Evolutionary conservation across 169 alveolate species (phyloP), one percentile per base, ranked within the genome.

Genomic region (Plasmodium billcollinsi): DNA sequence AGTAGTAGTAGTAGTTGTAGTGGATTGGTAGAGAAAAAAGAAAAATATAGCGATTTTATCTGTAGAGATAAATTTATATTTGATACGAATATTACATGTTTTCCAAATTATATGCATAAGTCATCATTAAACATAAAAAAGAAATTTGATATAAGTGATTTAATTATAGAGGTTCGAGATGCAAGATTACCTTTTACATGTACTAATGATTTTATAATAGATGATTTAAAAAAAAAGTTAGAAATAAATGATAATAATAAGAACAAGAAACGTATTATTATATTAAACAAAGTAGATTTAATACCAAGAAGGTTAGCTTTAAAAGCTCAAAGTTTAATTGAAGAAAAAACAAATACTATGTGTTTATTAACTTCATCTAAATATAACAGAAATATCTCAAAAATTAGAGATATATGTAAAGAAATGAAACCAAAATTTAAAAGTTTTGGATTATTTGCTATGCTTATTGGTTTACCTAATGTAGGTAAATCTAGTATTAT

Each of bases 401-500:
- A 83, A 83, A 83, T 83, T 54, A 50, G 91, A 49, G 91, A 83
- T 47, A 45, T 83, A 49, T 83, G 91, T 54, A 83, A 62, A 83
- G 85, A 83, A 24, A 83, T 83, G 33, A 83, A 83, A 49, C 91
- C 91, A 5, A 70, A 83, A 83, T 83, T 83, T 83, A 83, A 72
- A 50, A 70, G 85, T 39, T 73, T 83, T 9, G 91, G 91, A 20
- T 20, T 83, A 3, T 83, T 83, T 69, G 52, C 85, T 72, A 56
- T 83, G 49, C 24, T 83, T 39, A 98, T 98, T 9, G 99, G 99
- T 50, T 98, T 96, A 92, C 99, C 99, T 26, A 99, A 99, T 92
- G 99, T 99, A 15, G 99, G 99, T 11, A 99, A 99, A 91, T 97
- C 99, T 18, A 97, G 99, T 54, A 96, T 99, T 62, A 98, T 99